Percentiles rank a stretch among this genome's conserved stretches.
Evolutionary conservation across 208 protist genomes (phyloP).

Genomic region (Acanthamoeba royreba): DNA sequence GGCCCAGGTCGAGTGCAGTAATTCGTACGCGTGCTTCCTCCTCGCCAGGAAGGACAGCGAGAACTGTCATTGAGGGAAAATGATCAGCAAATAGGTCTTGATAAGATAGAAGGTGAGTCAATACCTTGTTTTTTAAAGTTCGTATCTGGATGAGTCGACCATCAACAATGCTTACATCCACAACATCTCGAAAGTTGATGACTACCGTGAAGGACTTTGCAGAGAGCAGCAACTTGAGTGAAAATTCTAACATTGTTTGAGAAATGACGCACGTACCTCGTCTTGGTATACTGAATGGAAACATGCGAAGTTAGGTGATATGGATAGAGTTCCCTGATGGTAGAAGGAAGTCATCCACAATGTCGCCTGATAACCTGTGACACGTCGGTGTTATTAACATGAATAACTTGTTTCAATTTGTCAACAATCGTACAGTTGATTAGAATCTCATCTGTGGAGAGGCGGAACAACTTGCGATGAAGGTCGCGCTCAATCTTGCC

Average conservation of each 20-base stretch:
- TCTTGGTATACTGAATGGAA: constrained; percentile 10
- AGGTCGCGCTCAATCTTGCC: not conserved
- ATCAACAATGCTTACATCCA: not conserved
- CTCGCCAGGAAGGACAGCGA: not conserved
- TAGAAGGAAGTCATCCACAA: constrained; percentile 39
- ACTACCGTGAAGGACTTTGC: not conserved
- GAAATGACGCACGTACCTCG: not conserved
- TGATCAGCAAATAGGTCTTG: not conserved
- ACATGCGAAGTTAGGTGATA: constrained; percentile 3
- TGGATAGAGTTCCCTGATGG: not conserved
- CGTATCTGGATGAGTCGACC: not conserved
- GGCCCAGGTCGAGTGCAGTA: constrained; percentile 29
- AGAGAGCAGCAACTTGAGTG: not conserved
- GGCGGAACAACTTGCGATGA: constrained; percentile 32
- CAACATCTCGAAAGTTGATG: constrained; percentile 25
- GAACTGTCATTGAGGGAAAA: not conserved
- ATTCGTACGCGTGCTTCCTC: constrained; percentile 18
- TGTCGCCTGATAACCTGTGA: constrained; percentile 12
- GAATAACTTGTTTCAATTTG: no score
- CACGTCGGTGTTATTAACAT: not conserved
- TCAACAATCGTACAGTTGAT: not conserved
- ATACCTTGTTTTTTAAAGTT: constrained; percentile 3
- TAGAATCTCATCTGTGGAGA: constrained; percentile 8
- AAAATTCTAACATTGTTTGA: not conserved
- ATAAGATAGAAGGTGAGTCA: no score